Conservation (phyloP, 805 yeast genomes). For the Sugiyamaella mastotermitis region DNA sequence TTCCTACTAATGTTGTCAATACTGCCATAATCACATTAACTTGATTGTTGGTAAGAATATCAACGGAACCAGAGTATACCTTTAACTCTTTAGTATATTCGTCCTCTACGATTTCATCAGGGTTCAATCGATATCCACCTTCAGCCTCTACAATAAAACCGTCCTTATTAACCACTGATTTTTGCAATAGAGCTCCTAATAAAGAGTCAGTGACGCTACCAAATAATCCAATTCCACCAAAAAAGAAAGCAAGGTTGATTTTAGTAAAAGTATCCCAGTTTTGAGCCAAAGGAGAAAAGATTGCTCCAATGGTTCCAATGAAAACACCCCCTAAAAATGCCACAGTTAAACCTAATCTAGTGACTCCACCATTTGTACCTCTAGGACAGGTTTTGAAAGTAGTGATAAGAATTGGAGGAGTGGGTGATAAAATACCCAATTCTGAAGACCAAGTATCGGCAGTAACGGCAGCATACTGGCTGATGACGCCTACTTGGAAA, state of each 20-base stretch:
- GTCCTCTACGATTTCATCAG: slow-evolving; percentile 1
- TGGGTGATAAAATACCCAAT: slow-evolving; percentile 37
- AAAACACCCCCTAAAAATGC: slow-evolving; percentile 34
- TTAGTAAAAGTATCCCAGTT: no score
- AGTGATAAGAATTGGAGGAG: slow-evolving; percentile 36
- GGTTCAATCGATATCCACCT: slow-evolving; percentile 18
- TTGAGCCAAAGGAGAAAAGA: slow-evolving; percentile 20
- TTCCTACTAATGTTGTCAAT: slow-evolving; percentile 26
- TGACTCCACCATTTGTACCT: slow-evolving; percentile 44
- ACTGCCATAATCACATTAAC: slow-evolving; percentile 35
- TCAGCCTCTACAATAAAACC: slow-evolving; percentile 35
- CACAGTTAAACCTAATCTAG: slow-evolving; percentile 32
- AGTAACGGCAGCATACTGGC: slow-evolving; percentile 40
- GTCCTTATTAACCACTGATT: slow-evolving; percentile 30
- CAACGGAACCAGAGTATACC: slow-evolving; percentile 32
- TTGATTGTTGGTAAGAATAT: slow-evolving; percentile 35
- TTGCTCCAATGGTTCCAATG: slow-evolving; percentile 29
- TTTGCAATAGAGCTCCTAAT: slow-evolving; percentile 38
- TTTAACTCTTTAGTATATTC: slow-evolving; percentile 22
- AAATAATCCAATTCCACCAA: slow-evolving; percentile 30
- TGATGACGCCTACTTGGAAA: slow-evolving; percentile 25
- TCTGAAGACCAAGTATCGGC: slow-evolving; percentile 47
- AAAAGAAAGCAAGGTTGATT: slow-evolving; percentile 15
- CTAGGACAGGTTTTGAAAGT: slow-evolving; percentile 37
- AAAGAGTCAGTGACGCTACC: slow-evolving; percentile 39